Base-by-base conservation (phyloP, 2,329 filamentous ascomycete genomes). In the Ophiostoma ulmi region DNA sequence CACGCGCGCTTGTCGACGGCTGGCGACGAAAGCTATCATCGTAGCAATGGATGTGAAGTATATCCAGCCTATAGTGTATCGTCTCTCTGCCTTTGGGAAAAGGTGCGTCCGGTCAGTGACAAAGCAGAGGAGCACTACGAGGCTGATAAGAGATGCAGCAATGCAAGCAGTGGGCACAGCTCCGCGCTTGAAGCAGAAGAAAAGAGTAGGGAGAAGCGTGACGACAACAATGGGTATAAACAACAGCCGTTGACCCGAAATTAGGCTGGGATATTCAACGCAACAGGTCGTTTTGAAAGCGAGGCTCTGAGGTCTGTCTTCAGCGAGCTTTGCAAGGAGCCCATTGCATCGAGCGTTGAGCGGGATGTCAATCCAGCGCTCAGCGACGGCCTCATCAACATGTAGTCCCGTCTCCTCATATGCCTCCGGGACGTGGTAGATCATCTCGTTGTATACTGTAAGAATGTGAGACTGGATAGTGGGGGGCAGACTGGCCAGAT, bases 291-390 rank as follows among this genome's bases (percentile, higher is more conserved):
- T 80, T 71, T 82, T 79, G 74, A 83, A 82, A 0, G 81, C 80
- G 11, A 64, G 52, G 17, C 64, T 58, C 3, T 26, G 26, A 0
- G 64, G 55, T 72, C 81, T 81, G 36, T 77, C 77, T 7, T 55
- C 31, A 2, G 66, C 31, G 0, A 66, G 14, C 1, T 67, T 67
- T n/a, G 78, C 78, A 22, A 80, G 75, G 71, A 80, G 79, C 8
- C 80, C 78, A 75, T 88, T 88, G 78, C 87, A 88, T 64, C 83
- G 82, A 38, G 83, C 77, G 72, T 86, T 86, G 68, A 88, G 80
- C 1, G 86, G 76, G 22, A 87, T 76, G 74, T 88, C 83, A 17
- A 84, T 82, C 77, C 84, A 83, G 69, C 78, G 78, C 66, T 79
- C 78, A 1, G 83, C 81, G 38, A 87, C 80, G 36, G 76, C 78